Evolutionary conservation across 1,284 basidiomycete genomes (phyloP), one percentile per base, ranked within the genome.

Genomic region (Rhodotorula sp.): DNA sequence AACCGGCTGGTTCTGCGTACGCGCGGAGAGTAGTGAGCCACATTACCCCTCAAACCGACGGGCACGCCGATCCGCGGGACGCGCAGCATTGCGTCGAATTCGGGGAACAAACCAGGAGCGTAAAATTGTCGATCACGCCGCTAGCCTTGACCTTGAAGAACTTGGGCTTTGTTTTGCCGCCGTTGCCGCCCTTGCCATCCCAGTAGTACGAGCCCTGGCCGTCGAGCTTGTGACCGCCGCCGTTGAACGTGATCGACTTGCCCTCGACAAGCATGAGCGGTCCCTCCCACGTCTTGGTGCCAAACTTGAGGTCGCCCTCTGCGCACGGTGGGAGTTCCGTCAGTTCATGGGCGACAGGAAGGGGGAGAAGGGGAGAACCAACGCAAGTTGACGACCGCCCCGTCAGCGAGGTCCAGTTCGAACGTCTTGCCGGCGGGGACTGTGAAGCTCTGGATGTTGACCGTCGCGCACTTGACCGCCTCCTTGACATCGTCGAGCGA

Each of bases 391-490:
- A 61, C 66, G 12, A 37, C 29, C 9, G 66, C 60, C 22, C 59
- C 53, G n/a, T 54, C 57, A 25, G n/a, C 32, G 13, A 67, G 50
- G 25, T 50, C n/a, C 6, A 67, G 36, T 15, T 60, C 59, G 34
- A 67, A 54, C 1, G 66, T 67, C 66, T 61, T 54, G 32, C 66
- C 66, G 1, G 53, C 66, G 25, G 59, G 59, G 17, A 67, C 66
- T 1, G 39, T 61, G 59, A 67, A 67, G 17, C 5, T 6, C 32
- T 67, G 27, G 59, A 61, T 61, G 32, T 56, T 61, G 32, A 67
- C 29, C 53, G 71, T 71, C 3, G 74, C 69, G 73, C 77, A 78
- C 54, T 69, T 73, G 36, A 70, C 60, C 2, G 76, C 76, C n/a
- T 65, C 71, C 0, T 71, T 46, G 25, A 77, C 72, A 21, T 73